Conservation (phyloP, 371 early-diverging fungal genomes). For the Choanephora cucurbitarum region DNA sequence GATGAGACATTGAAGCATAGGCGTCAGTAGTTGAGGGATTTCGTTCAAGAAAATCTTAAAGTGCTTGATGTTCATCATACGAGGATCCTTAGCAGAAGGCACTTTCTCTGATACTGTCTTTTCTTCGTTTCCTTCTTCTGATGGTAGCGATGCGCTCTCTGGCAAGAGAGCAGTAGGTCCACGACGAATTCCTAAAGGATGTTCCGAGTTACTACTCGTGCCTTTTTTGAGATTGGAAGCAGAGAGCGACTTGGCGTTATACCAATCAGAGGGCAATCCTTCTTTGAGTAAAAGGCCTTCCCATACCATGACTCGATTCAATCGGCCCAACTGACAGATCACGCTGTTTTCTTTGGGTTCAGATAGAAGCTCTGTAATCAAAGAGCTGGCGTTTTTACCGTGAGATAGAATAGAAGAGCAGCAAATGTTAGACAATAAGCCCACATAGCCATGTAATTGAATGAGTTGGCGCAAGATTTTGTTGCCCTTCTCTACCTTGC, state of each 20-base stretch:
- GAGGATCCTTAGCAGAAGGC: constrained; percentile 48
- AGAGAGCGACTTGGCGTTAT: constrained; percentile 36
- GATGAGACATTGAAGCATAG: constrained; percentile 71
- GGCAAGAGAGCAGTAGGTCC: no score
- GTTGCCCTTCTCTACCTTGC: constrained; percentile 54
- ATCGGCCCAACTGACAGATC: constrained; percentile 57
- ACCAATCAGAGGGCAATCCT: constrained; percentile 73
- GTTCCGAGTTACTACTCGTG: constrained; percentile 23
- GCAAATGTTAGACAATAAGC: constrained; percentile 77
- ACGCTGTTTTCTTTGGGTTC: constrained; percentile 54
- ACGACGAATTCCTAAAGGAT: constrained; percentile 44
- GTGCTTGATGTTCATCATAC: constrained; percentile 69
- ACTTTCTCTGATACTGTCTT: constrained; percentile 8
- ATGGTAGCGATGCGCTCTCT: no score
- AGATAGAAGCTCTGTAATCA: constrained; percentile 64
- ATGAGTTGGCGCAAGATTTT: constrained; percentile 58
- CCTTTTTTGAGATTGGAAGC: constrained; percentile 20
- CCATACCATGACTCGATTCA: constrained; percentile 72
- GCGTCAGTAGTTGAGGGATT: constrained; percentile 64
- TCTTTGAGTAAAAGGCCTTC: constrained; percentile 66
- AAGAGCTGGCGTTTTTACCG: constrained; percentile 61
- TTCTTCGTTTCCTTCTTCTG: not conserved
- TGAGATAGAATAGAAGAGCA: constrained; percentile 68
- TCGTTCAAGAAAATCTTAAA: constrained; percentile 69
- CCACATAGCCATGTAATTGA: constrained; percentile 63